Percentiles rank a stretch among this genome's conserved stretches.
Conservation (phyloP, 2,329 filamentous ascomycete genomes). For the Verticillium klebahnii region DNA sequence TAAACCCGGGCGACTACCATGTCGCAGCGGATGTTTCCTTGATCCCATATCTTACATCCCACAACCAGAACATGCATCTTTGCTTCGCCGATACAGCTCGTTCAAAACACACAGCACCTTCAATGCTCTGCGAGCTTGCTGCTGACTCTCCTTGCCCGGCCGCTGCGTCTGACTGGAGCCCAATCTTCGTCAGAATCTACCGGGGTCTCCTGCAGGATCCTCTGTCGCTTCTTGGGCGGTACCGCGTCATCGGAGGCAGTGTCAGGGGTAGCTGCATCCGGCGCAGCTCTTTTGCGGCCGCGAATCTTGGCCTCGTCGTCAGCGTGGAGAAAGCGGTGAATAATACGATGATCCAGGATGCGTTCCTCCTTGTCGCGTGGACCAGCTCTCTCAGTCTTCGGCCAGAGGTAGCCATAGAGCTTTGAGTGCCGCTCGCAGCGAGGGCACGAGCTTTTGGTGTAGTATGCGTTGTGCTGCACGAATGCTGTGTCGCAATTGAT, state of each 20-base stretch:
- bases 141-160: slow-evolving; percentile 27
- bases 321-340: slow-evolving; percentile 77
- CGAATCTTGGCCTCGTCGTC: slow-evolving; percentile 60
- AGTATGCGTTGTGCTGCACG: slow-evolving; percentile 84
- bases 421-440: slow-evolving; percentile 94
- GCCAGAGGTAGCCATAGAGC: slow-evolving; percentile 92
- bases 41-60: neutral
- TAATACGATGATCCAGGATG: slow-evolving; percentile 77
- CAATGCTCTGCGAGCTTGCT: slow-evolving; percentile 9
- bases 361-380: slow-evolving; percentile 66
- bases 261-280: slow-evolving; percentile 8
- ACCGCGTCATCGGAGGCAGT: slow-evolving; percentile 5
- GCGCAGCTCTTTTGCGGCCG: slow-evolving; percentile 24
- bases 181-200: slow-evolving; percentile 16
- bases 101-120: neutral
- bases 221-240: slow-evolving; percentile 7
- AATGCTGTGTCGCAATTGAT: slow-evolving; percentile 78
- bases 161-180: slow-evolving; percentile 24
- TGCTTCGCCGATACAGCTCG: neutral
- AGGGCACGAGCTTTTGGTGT: slow-evolving; percentile 79
- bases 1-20: neutral
- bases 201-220: slow-evolving; percentile 7
- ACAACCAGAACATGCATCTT: neutral
- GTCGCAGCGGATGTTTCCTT: neutral
- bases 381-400: slow-evolving; percentile 83